Conservation (phyloP, 768 basidiomycete species). For the Tremella yokohamensis region DNA sequence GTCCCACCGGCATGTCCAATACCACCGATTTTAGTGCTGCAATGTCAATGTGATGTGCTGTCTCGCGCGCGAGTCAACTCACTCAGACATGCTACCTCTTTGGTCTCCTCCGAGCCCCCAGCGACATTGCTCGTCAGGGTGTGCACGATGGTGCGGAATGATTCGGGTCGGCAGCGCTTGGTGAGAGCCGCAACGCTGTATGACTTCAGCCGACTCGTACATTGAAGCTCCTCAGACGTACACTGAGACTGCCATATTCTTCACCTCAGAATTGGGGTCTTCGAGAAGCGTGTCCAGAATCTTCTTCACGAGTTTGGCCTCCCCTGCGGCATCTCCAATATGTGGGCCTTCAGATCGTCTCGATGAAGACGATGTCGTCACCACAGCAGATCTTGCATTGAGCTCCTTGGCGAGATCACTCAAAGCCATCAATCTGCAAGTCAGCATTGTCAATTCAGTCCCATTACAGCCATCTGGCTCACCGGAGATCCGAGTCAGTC, state of each 20-base stretch:
- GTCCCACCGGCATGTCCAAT: slow-evolving; percentile 76
- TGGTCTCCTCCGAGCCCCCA: slow-evolving; percentile 72
- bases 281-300: slow-evolving; percentile 75
- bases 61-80: slow-evolving; percentile 22
- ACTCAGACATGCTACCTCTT: slow-evolving; percentile 94
- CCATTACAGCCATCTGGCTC: slow-evolving; percentile 2
- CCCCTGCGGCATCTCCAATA: slow-evolving; percentile 81
- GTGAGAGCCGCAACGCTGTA: slow-evolving; percentile 81
- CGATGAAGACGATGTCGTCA: slow-evolving; percentile 12
- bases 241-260: slow-evolving; percentile 97
- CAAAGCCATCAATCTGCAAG: slow-evolving; percentile 83
- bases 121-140: slow-evolving; percentile 80
- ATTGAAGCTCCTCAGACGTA: slow-evolving; percentile 50
- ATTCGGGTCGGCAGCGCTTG: slow-evolving; percentile 73
- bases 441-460: slow-evolving; percentile 2
- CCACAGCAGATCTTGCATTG: slow-evolving; percentile 50
- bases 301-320: slow-evolving; percentile 76
- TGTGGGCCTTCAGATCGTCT: slow-evolving; percentile 3
- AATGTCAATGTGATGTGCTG: slow-evolving; percentile 5
- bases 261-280: slow-evolving; percentile 96
- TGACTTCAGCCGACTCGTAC: background rate
- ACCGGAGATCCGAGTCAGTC: slow-evolving; percentile 44
- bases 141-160: slow-evolving; percentile 82
- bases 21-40: slow-evolving; percentile 92
- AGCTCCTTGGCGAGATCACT: slow-evolving; percentile 90